Evolutionary conservation across 768 basidiomycete species (phyloP), one percentile per base, ranked within the genome.

Genomic region (Suillus luteus): DNA sequence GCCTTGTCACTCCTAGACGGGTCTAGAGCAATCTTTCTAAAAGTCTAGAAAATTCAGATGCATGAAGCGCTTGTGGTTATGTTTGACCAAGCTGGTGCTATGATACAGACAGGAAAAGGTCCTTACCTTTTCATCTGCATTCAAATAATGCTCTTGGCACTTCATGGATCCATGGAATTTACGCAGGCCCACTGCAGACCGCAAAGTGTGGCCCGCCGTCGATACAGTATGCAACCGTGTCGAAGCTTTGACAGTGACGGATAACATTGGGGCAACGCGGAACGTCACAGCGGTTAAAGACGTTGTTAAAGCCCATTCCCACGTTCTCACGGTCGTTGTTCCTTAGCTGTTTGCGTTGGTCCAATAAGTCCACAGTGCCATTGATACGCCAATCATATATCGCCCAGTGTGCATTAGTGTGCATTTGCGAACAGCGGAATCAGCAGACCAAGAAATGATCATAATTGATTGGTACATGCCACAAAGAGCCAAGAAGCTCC

Each of bases 81-180:
- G 5, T 57, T 44, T 44, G 64, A 17, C 19, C 14, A 43, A 60
- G 33, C 35, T 49, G 15, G 2, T 71, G 69, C 14, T 38, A 55
- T 40, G 41, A 40, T 41, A 22, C 55, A 40, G 15, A 24, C 54
- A 48, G n/a, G 24, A 49, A 35, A 27, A 27, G 31, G 24, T 40
- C 73, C 78, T 67, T 68, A 86, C 87, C 75, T 80, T 72, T 60
- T 73, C 73, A 69, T 79, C 75, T 9, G 80, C 84, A 38, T 83
- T 75, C 46, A 79, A 65, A 68, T 82, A 87, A 6, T 85, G 76
- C n/a, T 71, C 60, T 27, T 60, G 57, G 51, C 68, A 64, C 43
- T 43, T 44, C 31, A 68, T 62, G 2, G 86, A 80, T n/a, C 77
- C 73, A 63, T 84, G 83, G 57, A 88, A 77, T 14, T 64, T 41